Base-by-base conservation (phyloP, 176 grass and related monocot genomes). In the Cenchrus americanus region DNA sequence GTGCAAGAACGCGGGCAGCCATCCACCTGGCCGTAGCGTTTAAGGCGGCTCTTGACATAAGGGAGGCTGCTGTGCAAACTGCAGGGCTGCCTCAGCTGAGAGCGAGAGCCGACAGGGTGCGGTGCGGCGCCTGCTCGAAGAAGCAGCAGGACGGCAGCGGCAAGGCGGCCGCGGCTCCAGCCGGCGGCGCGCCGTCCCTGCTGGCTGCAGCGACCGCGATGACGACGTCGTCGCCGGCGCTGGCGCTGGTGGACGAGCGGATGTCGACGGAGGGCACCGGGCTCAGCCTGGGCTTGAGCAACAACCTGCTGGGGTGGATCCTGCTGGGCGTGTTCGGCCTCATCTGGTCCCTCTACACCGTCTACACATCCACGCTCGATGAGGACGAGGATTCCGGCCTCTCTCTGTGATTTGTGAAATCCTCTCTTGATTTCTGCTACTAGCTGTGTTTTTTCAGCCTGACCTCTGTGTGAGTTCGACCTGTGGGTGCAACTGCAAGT, bases 191-290 rank as follows among this genome's bases (percentile, higher is more conserved):
- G 2, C 34, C 47, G 30, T 71, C 91, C 1, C 58, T 88, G 21
- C 79, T 90, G 2, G 91, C 69, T 0, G 89, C 85, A 42, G 93
- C 80, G 27, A 83, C 69, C 70, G 83, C 53, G 9, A 27, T 69
- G 46, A 46, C 80, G 22, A 46, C 80, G 22, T 76, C 85, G 13
- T 78, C 84, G 9, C 89, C 96, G 3, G 93, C 91, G 37, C 63
- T 98, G 75, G 96, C 96, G 14, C 90, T 98, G 89, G 96, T 98
- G 41, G 96, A 98, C 76, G 96, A 98, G 80, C 84, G 96, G 82
- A 86, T 95, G 93, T 91, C 70, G 64, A 98, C 96, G 22, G 96
- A 98, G 83, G 96, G 96, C 37, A 98, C 91, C 2, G 96, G 96
- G 26, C 87, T 98, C 59, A 90, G 96, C 84, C 77, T 98, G 26